Evolutionary conservation across 768 basidiomycete genomes (phyloP), one percentile per base, ranked within the genome.

Genomic region (Lyophyllum decastes): DNA sequence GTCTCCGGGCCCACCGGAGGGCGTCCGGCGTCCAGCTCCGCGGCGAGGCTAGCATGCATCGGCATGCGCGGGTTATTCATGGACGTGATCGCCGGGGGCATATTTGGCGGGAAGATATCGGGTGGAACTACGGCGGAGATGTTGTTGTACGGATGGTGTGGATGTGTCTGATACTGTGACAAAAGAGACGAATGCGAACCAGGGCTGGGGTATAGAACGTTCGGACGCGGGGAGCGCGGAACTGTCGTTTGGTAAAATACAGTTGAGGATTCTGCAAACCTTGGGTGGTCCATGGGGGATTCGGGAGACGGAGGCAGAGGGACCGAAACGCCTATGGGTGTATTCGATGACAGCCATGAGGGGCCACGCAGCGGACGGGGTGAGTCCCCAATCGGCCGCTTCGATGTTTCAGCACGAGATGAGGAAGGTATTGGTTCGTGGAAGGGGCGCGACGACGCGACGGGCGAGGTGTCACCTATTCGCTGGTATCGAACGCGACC

Each of bases 201-300:
- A 55, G 75, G 64, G 58, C 63, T 68, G 50, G 81, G 79, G 76
- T 83, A 80, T 81, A 79, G 59, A 43, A 74, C 65, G 61, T 74
- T 74, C 34, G 79, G 73, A 60, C 77, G 76, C 49, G 81, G 78
- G 1, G 81, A 79, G 61, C 78, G 72, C 54, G 80, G 76, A 55
- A 64, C 74, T 54, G 79, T 76, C 26, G 86, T 87, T 74, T 88
- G 83, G 69, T 87, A 88, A 74, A 77, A 88, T 81, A 88, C 84
- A 82, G 82, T 86, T 61, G 80, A 74, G 64, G 79, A 65, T 67
- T 81, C 81, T 57, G 75, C 64, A 67, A 67, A 72, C 61, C 34
- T 68, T 70, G 54, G 70, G 22, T 52, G 43, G 12, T 72, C 70
- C 57, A 68, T 63, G 21, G 78, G 70, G 57, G 75, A 73, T 59